Evolutionary conservation across 768 basidiomycete genomes (phyloP).

Genomic region (Amanita muscaria): DNA sequence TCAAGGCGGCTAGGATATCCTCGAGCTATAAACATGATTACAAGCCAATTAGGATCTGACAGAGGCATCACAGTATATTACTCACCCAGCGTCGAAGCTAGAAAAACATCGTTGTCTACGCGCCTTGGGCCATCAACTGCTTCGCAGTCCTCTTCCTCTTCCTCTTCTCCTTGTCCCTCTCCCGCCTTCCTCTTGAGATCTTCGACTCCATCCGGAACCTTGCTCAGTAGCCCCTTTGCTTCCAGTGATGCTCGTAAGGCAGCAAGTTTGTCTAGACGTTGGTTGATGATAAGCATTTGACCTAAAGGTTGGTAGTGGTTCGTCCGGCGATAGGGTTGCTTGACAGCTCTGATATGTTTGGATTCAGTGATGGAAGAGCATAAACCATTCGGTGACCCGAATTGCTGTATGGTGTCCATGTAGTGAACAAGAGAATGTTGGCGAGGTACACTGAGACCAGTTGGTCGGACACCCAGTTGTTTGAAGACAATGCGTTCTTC

Average conservation of each 20-base stretch:
- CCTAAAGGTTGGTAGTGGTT: slow-evolving; percentile 22
- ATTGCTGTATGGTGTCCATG: slow-evolving; percentile 10
- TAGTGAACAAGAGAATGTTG: slow-evolving; percentile 20
- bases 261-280: too few species aligned
- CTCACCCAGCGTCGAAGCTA: slow-evolving; percentile 10
- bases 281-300: slow-evolving; percentile 28
- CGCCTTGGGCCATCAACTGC: slow-evolving; percentile 2
- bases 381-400: slow-evolving; percentile 20
- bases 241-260: slow-evolving; percentile 17
- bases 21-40: slow-evolving; percentile 1
- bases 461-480: too few species aligned
- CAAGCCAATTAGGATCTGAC: too few species aligned
- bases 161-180: background rate
- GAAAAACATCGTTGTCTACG: slow-evolving; percentile 6
- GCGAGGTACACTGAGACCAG: slow-evolving; percentile 15
- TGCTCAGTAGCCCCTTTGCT: too few species aligned
- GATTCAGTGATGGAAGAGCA: slow-evolving; percentile 28
- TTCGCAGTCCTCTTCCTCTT: slow-evolving; percentile 6
- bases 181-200: background rate
- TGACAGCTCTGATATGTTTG: too few species aligned
- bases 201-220: too few species aligned
- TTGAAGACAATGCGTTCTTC: slow-evolving; percentile 19
- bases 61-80: too few species aligned
- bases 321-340: slow-evolving; percentile 26
- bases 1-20: slow-evolving; percentile 8